Evolutionary conservation across 306 rosid species (phyloP), one percentile per base, ranked within the genome.

Genomic region (Cucurbita maxima): DNA sequence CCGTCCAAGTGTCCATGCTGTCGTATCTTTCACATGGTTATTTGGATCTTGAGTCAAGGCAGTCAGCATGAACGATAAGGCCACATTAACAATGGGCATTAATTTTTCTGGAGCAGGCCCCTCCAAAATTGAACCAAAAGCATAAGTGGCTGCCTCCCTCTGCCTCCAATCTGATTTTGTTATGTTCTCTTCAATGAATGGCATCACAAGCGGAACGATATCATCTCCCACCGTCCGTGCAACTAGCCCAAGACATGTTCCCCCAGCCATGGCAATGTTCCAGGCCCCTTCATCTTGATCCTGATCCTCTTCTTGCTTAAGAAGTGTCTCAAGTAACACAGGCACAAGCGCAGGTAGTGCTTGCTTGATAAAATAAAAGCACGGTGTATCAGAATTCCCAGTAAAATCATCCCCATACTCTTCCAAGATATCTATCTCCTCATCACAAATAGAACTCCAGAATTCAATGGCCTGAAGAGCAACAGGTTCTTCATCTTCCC

Each of bases 251-350:
- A 92, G 90, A 83, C 97, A 87, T 2, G 97, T 89, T 40, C 97
- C 97, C 75, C 97, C 97, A 66, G 97, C 97, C 97, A 89, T 92
- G 67, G 97, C 91, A 78, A 92, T 87, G 80, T 92, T 92, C 97
- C 97, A 92, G 61, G 97, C 96, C 75, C 97, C 97, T 79, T 92
- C 97, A 78, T 92, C 97, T 82, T 86, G 85, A 86, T 91, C 97
- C 76, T 92, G 97, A 81, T 92, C 97, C 82, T 92, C 97, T 82
- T 92, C 97, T 78, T 89, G 97, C 83, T 92, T 92, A 67, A 92
- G 96, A 58, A 92, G 87, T 4, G 97, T 92, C 82, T 92, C 97
- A 84, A 92, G 82, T 71, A 92, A 84, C 89, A 92, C 56, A 7
- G 97, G 97, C 67, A 87, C 75, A 71, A 92, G 91, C 2, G 85